Conservation (phyloP, 2,329 filamentous ascomycete genomes). For the Scedosporium boydii region DNA sequence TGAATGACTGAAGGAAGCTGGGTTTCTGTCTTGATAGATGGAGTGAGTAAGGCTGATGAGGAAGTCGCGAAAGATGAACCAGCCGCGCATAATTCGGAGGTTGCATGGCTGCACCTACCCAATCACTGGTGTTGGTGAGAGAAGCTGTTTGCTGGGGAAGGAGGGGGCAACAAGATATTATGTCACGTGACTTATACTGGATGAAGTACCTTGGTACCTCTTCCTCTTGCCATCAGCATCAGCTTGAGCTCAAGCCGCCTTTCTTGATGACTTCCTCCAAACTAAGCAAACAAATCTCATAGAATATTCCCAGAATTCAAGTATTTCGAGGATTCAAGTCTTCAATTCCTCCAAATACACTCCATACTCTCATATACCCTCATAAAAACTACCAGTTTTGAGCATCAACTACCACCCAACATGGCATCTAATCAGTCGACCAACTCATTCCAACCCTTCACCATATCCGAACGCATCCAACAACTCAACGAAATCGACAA, state of each 20-base stretch:
- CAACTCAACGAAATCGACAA: slow-evolving; percentile 74
- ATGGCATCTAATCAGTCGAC: background rate
- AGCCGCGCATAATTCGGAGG: background rate
- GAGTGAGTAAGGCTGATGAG: background rate
- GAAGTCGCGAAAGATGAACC: background rate
- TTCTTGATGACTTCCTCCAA: background rate
- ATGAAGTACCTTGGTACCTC: background rate
- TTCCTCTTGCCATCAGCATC: background rate
- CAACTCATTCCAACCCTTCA: slow-evolving; percentile 44
- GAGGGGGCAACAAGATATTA: background rate
- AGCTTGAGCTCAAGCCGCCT: background rate
- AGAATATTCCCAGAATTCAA: background rate
- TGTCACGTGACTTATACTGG: background rate
- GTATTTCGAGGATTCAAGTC: background rate
- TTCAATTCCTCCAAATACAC: background rate
- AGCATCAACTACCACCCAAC: background rate
- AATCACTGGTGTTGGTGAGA: background rate
- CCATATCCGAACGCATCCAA: slow-evolving; percentile 66
- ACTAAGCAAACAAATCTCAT: background rate
- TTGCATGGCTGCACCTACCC: background rate
- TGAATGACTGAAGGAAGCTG: background rate
- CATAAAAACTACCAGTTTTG: background rate
- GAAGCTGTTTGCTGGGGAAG: background rate
- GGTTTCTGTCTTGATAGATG: background rate
- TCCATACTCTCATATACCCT: background rate